phyloP scores from a whole-genome alignment of 1,284 basidiomycete species.

The Inonotus obliquus region DNA sequence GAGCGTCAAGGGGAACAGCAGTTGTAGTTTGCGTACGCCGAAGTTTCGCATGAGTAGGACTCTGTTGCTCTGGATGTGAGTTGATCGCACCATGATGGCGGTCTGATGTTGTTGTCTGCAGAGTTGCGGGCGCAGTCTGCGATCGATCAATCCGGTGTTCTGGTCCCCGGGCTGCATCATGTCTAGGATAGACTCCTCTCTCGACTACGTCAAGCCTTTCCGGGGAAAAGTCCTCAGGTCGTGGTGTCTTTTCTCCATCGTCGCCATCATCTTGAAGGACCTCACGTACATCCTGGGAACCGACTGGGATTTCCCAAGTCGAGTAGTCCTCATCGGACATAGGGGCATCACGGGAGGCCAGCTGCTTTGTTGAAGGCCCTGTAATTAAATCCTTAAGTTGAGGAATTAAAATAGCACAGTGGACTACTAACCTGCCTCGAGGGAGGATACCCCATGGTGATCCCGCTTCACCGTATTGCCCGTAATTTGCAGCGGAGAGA shows the following conservation, averaged over 20 bases:
- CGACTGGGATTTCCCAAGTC: conserved; percentile 9
- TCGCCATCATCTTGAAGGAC: neutral
- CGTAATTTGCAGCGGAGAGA: neutral
- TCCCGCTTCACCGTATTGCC: neutral
- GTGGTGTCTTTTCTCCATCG: neutral
- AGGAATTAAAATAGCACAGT: neutral
- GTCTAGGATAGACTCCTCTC: too few species aligned
- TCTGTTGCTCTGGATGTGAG: neutral
- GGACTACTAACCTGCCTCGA: neutral
- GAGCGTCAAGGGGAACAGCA: conserved; percentile 2
- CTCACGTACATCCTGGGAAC: conserved; percentile 10
- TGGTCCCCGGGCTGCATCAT: neutral
- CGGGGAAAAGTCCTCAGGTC: neutral
- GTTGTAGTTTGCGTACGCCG: conserved; percentile 1
- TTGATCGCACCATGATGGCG: neutral
- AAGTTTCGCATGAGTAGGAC: neutral
- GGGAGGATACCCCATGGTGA: neutral
- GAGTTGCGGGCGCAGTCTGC: conserved; percentile 4
- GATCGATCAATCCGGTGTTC: neutral
- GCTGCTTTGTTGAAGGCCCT: neutral
- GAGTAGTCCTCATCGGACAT: conserved; percentile 5
- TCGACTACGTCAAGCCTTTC: too few species aligned
- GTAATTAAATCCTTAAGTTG: neutral
- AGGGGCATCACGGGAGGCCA: neutral
- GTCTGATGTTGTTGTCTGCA: neutral